Conservation (phyloP, 1,284 basidiomycete species). For the Schizophyllum commune region DNA sequence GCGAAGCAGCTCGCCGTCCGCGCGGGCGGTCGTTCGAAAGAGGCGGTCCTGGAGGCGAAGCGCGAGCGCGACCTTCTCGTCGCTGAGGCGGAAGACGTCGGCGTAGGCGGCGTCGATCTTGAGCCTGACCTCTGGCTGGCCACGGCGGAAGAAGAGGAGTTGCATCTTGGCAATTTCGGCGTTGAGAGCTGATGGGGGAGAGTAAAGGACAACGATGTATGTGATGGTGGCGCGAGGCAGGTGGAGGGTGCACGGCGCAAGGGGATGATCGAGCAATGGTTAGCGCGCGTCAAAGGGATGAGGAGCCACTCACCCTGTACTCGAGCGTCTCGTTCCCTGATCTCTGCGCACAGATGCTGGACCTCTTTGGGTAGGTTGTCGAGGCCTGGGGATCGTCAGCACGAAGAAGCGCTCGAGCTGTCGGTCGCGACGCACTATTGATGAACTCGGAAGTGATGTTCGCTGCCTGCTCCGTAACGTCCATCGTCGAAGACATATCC, state of each 20-base stretch:
- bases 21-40: constrained; percentile 41
- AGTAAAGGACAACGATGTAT: constrained; percentile 23
- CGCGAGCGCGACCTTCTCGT: constrained; percentile 48
- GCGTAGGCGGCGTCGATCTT: constrained; percentile 44
- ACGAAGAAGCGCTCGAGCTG: not conserved
- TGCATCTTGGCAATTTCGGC: constrained; percentile 19
- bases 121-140: too few relatives aligned
- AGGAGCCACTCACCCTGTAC: constrained; percentile 34
- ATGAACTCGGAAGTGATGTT: not conserved
- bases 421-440: not conserved
- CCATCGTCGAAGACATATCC: too few relatives aligned
- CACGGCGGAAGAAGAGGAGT: too few relatives aligned
- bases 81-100: constrained; percentile 43
- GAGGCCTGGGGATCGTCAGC: constrained; percentile 31
- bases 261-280: not conserved
- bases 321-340: constrained; percentile 46
- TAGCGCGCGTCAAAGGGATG: not conserved
- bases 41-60: constrained; percentile 48
- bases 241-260: not conserved
- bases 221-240: constrained; percentile 3
- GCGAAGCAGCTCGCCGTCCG: constrained; percentile 49
- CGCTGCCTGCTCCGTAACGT: not conserved
- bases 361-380: constrained; percentile 75
- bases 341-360: constrained; percentile 63
- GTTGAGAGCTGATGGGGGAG: constrained; percentile 31